Conservation (phyloP, 805 yeast genomes). For the Millerago galiae region DNA sequence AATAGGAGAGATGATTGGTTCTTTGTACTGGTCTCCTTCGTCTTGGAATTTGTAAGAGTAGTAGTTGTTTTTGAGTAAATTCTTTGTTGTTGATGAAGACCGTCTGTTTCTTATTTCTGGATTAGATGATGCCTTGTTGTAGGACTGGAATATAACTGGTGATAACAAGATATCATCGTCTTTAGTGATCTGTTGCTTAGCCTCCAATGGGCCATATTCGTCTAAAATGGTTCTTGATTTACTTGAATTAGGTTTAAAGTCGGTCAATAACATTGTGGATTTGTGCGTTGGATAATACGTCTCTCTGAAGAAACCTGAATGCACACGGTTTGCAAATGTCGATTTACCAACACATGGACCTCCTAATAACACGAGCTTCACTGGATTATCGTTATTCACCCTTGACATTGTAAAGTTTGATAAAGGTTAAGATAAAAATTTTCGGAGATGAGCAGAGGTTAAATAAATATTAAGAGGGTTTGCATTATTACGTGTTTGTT, state of each 20-base stretch:
- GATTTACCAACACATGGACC: slow-evolving; percentile 57
- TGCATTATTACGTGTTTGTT: too few species aligned
- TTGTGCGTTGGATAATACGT: slow-evolving; percentile 71
- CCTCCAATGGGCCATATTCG: slow-evolving; percentile 37
- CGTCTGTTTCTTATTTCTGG: slow-evolving; percentile 5
- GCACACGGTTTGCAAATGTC: slow-evolving; percentile 43
- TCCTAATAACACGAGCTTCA: slow-evolving; percentile 56
- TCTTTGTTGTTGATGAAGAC: slow-evolving; percentile 4
- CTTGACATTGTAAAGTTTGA: background rate
- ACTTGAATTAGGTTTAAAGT: slow-evolving; percentile 38
- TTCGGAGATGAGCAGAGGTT: too few species aligned
- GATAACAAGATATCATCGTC: slow-evolving; percentile 27
- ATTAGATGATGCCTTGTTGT: slow-evolving; percentile 10
- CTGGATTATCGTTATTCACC: slow-evolving; percentile 29
- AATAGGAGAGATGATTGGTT: slow-evolving; percentile 54
- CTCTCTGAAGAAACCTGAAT: slow-evolving; percentile 47
- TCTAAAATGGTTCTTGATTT: slow-evolving; percentile 40
- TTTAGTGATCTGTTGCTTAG: slow-evolving; percentile 28
- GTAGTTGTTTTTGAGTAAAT: slow-evolving; percentile 13
- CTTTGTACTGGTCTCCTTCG: slow-evolving; percentile 24
- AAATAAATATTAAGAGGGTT: too few species aligned
- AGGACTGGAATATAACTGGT: slow-evolving; percentile 33
- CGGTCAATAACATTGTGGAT: slow-evolving; percentile 52
- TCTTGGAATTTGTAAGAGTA: slow-evolving; percentile 16
- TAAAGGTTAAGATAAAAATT: too few species aligned